phyloP scores from a whole-genome alignment of 805 yeast species.

The Maudiozyma barnettii region DNA sequence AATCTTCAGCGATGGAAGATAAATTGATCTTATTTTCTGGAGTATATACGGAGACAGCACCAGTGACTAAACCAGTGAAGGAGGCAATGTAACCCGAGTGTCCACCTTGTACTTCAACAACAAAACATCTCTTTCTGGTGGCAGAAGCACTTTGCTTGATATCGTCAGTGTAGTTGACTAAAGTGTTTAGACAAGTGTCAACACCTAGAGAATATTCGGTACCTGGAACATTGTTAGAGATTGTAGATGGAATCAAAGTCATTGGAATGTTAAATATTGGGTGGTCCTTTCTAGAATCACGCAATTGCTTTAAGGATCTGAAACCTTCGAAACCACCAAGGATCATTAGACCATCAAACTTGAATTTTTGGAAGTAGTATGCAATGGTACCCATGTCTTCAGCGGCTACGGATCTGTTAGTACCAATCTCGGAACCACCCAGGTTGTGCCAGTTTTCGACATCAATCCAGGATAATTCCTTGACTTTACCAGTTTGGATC shows the following conservation, averaged over 20 bases:
- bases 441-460: conserved; percentile 79
- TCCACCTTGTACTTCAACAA: conserved; percentile 97
- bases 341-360: conserved; percentile 79
- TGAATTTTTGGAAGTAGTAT: conserved; percentile 80
- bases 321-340: conserved; percentile 99
- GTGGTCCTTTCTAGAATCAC: conserved; percentile 63
- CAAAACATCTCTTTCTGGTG: conserved; percentile 86
- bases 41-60: conserved; percentile 83
- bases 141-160: conserved; percentile 93
- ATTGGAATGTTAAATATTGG: conserved; percentile 93
- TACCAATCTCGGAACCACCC: conserved; percentile 97
- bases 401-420: conserved; percentile 78
- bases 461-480: conserved; percentile 68
- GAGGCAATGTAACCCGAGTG: conserved; percentile 91
- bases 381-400: conserved; percentile 87
- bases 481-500: conserved; percentile 77
- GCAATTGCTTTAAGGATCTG: conserved; percentile 70
- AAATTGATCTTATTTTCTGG: conserved; percentile 78
- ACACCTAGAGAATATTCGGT: conserved; percentile 92
- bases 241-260: conserved; percentile 89
- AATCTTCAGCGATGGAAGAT: conserved; percentile 63
- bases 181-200: conserved; percentile 88
- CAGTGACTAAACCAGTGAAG: conserved; percentile 72
- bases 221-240: conserved; percentile 98
- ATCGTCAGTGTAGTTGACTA: conserved; percentile 89